Percentiles rank a stretch among this genome's conserved stretches.
Conservation (phyloP, 106 monocot genomes). For the Acanthochlamys bracteata region DNA sequence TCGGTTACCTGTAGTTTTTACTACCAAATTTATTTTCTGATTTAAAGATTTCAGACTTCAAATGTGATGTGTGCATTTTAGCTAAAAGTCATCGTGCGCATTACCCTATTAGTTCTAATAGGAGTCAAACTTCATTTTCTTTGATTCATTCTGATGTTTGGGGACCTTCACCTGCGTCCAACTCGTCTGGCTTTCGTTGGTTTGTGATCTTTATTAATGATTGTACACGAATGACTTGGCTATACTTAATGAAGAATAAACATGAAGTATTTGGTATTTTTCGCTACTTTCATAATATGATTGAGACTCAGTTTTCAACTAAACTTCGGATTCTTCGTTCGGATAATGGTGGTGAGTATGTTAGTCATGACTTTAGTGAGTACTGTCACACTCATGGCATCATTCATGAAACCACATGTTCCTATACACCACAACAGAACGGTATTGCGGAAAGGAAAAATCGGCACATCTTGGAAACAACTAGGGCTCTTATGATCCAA, state of each 20-base stretch:
- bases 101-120: neutral
- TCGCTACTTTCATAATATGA: neutral
- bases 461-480: too few relatives aligned
- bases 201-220: neutral
- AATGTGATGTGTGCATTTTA: neutral
- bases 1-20: neutral
- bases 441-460: neutral
- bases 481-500: too few relatives aligned
- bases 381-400: neutral
- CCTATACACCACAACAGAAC: constrained; percentile 2
- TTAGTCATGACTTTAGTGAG: neutral
- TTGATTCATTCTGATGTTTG: neutral
- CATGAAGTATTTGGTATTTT: neutral
- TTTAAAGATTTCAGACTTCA: neutral
- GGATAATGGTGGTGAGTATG: neutral
- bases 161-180: neutral
- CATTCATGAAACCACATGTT: neutral
- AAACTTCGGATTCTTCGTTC: neutral
- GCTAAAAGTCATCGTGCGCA: neutral
- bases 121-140: neutral
- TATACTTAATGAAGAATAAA: neutral
- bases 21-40: too few relatives aligned
- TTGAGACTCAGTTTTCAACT: neutral
- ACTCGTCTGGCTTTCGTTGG: neutral
- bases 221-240: neutral